Evolutionary conservation across 2,329 filamentous ascomycete species (phyloP).

Genomic region (Penicillium sp.): DNA sequence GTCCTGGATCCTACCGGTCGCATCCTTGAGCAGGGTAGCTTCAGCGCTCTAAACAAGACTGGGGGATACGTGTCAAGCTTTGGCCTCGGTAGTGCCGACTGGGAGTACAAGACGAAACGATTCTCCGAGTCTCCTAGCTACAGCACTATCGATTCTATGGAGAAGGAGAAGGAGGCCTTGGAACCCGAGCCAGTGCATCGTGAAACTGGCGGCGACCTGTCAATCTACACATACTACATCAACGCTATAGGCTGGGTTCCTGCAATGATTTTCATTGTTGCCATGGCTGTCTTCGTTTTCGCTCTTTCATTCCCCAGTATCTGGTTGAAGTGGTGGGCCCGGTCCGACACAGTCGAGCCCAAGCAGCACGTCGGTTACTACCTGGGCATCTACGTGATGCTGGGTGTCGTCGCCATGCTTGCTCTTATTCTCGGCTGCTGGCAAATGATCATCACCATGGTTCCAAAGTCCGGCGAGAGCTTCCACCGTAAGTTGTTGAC

Average conservation of each 20-base stretch:
- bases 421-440: conserved; percentile 37
- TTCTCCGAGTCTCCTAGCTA: conserved; percentile 19
- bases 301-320: conserved; percentile 42
- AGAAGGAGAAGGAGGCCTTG: conserved; percentile 20
- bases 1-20: conserved; percentile 37
- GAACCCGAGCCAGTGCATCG: conserved; percentile 26
- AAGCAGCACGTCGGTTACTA: conserved; percentile 35
- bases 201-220: conserved; percentile 38
- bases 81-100: conserved; percentile 30
- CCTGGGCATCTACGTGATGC: conserved; percentile 39
- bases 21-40: conserved; percentile 41
- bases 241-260: conserved; percentile 36
- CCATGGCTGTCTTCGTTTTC: conserved; percentile 37
- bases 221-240: conserved; percentile 42
- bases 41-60: conserved; percentile 31
- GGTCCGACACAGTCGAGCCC: conserved; percentile 33
- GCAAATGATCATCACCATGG: conserved; percentile 51
- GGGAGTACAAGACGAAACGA: conserved; percentile 24
- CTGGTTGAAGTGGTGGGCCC: conserved; percentile 43
- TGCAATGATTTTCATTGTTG: conserved; percentile 33
- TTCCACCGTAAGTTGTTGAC: conserved; percentile 48
- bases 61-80: conserved; percentile 43
- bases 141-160: conserved; percentile 14
- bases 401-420: conserved; percentile 36
- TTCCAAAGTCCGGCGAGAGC: conserved; percentile 48